phyloP scores from a whole-genome alignment of 768 basidiomycete genomes.

The Auriscalpium microsporum region DNA sequence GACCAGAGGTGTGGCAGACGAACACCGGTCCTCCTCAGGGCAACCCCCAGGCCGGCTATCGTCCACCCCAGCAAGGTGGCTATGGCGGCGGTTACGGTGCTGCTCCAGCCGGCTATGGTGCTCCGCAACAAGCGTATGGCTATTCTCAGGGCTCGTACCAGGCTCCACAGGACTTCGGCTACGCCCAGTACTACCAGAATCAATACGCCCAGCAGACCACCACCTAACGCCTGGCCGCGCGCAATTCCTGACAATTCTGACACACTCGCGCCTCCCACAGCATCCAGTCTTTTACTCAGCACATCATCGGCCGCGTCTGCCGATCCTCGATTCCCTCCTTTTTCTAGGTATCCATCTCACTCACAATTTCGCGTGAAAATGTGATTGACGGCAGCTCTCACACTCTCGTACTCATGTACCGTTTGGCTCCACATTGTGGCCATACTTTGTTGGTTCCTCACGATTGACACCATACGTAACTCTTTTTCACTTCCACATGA shows the following conservation, averaged over 20 bases:
- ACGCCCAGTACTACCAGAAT: constrained; percentile 82
- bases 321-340: background rate
- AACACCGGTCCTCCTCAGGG: constrained; percentile 31
- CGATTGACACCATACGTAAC: constrained; percentile 15
- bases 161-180: constrained; percentile 68
- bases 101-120: constrained; percentile 13
- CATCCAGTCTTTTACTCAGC: constrained; percentile 13
- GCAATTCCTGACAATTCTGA: constrained; percentile 21
- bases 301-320: constrained; percentile 13
- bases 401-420: constrained; percentile 13
- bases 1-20: constrained; percentile 80
- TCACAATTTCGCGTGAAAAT: background rate
- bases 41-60: constrained; percentile 39
- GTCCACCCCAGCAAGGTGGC: constrained; percentile 57
- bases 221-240: constrained; percentile 31
- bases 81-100: constrained; percentile 31
- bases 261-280: constrained; percentile 17
- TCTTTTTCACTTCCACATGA: constrained; percentile 10
- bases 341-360: constrained; percentile 14
- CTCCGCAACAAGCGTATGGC: constrained; percentile 5
- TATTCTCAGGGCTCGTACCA: constrained; percentile 16
- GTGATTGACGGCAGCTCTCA: constrained; percentile 1
- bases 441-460: constrained; percentile 6
- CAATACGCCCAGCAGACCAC: constrained; percentile 74
- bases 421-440: constrained; percentile 8